A percentile compares a stretch with the other conserved stretches of the same genome.
phyloP scores from a whole-genome alignment of 129 eudicot genomes.

The Calendula officinalis region DNA sequence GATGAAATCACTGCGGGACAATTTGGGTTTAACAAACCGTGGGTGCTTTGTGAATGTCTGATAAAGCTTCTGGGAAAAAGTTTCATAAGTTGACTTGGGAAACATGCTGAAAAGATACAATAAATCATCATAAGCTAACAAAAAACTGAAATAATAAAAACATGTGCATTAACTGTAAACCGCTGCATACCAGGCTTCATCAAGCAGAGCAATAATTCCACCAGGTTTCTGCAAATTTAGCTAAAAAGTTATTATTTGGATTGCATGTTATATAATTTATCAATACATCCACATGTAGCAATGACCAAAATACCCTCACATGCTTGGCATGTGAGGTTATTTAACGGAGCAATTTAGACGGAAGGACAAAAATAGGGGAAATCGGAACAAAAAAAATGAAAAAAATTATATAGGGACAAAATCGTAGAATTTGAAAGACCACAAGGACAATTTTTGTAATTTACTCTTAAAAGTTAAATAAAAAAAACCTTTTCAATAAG shows the following conservation, averaged over 20 bases:
- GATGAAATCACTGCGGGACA: slow-evolving; percentile 86
- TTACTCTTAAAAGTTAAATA: too few relatives aligned
- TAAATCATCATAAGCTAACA: slow-evolving; percentile 26
- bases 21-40: slow-evolving; percentile 90
- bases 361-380: too few relatives aligned
- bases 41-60: slow-evolving; percentile 80
- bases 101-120: slow-evolving; percentile 70
- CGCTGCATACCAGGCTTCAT: slow-evolving; percentile 87
- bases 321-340: neutral
- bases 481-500: slow-evolving; percentile 82
- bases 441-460: too few relatives aligned
- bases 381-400: too few relatives aligned
- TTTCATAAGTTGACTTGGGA: slow-evolving; percentile 98
- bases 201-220: slow-evolving; percentile 94
- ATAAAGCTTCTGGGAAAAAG: slow-evolving; percentile 90
- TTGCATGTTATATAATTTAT: slow-evolving; percentile 20
- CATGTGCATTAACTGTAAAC: slow-evolving; percentile 6
- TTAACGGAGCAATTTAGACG: too few relatives aligned
- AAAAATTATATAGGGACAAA: too few relatives aligned
- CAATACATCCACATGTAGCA: slow-evolving; percentile 19
- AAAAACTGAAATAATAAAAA: slow-evolving; percentile 16
- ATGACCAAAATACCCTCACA: slow-evolving; percentile 1
- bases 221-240: slow-evolving; percentile 87
- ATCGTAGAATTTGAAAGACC: too few relatives aligned
- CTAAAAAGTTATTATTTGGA: slow-evolving; percentile 9